Base-by-base conservation (phyloP, 495 filamentous ascomycete genomes). In the Xylaria nigripes region DNA sequence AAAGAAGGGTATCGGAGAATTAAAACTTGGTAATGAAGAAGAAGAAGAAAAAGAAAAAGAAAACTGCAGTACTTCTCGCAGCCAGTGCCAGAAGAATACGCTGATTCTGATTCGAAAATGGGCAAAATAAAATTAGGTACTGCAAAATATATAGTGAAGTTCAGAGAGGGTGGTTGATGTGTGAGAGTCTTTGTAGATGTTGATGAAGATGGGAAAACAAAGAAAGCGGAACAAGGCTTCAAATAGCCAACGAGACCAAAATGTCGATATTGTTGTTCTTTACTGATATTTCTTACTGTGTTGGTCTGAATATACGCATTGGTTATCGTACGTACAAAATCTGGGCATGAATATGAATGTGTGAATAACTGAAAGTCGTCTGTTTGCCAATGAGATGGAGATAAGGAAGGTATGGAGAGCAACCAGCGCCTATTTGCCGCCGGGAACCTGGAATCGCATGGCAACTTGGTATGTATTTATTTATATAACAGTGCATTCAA, bases 81-180 rank as follows among this genome's bases (percentile, higher is more conserved):
- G 47, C 51, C 51, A 54, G 51, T 47, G 32, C 27, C 21, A 21
- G 45, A 29, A 54, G 45, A 54, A 40, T 29, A 34, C 10, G 21
- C 12, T 29, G 30, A 24, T 25, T 40, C n/a, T n/a, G n/a, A n/a
- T n/a, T n/a, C n/a, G n/a, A n/a, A n/a, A n/a, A n/a, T n/a, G n/a
- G n/a, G n/a, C n/a, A n/a, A n/a, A n/a, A n/a, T n/a, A n/a, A 22
- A 16, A 54, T 36, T 36, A 8, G 2, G 32, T 36, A 13, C 15
- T 36, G 27, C 10, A 5, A 30, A 4, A 5, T 5, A 5, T 30
- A 10, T 30, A 30, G 27, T 5, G 27, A 30, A 30, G 10, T 30
- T 3, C 25, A 36, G 32, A 54, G 23, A 30, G 22, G 16, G 9
- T n/a, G 32, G 6, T 15, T 36, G 2, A 2, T 46, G 24, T 21